phyloP scores from a whole-genome alignment of 2,329 filamentous ascomycete species.

The Neofusicoccum umdonicola region DNA sequence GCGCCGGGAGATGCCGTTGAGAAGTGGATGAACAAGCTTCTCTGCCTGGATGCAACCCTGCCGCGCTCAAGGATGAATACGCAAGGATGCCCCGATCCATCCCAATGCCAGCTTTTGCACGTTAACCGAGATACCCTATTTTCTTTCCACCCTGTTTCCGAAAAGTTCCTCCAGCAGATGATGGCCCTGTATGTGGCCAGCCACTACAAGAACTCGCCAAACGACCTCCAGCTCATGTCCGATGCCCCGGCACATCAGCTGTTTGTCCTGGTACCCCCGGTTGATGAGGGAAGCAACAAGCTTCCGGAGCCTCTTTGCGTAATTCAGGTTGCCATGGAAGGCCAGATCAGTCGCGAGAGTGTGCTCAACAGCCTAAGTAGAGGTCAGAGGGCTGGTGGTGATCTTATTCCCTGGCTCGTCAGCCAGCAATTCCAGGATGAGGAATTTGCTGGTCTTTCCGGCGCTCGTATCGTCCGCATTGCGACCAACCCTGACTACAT shows the following conservation, averaged over 20 bases:
- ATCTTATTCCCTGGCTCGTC: slow-evolving; percentile 95
- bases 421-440: slow-evolving; percentile 98
- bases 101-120: slow-evolving; percentile 84
- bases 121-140: slow-evolving; percentile 98
- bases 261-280: slow-evolving; percentile 87
- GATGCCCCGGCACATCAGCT: slow-evolving; percentile 96
- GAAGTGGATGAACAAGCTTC: slow-evolving; percentile 90
- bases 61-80: slow-evolving; percentile 70
- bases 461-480: slow-evolving; percentile 87
- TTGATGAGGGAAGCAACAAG: slow-evolving; percentile 71
- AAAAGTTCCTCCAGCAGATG: slow-evolving; percentile 97
- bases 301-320: slow-evolving; percentile 93
- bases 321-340: slow-evolving; percentile 90
- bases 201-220: slow-evolving; percentile 97
- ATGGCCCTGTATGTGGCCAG: slow-evolving; percentile 95
- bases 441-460: slow-evolving; percentile 90
- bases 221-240: slow-evolving; percentile 97
- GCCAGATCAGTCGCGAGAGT: slow-evolving; percentile 89
- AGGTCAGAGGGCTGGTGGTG: slow-evolving; percentile 84
- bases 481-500: slow-evolving; percentile 94
- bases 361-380: slow-evolving; percentile 86
- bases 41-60: slow-evolving; percentile 90
- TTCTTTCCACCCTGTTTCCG: slow-evolving; percentile 94
- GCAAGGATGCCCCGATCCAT: slow-evolving; percentile 84
- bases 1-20: slow-evolving; percentile 87